Evolutionary conservation across 2,329 filamentous ascomycete genomes (phyloP).

Genomic region (Bipolaris gigantea): DNA sequence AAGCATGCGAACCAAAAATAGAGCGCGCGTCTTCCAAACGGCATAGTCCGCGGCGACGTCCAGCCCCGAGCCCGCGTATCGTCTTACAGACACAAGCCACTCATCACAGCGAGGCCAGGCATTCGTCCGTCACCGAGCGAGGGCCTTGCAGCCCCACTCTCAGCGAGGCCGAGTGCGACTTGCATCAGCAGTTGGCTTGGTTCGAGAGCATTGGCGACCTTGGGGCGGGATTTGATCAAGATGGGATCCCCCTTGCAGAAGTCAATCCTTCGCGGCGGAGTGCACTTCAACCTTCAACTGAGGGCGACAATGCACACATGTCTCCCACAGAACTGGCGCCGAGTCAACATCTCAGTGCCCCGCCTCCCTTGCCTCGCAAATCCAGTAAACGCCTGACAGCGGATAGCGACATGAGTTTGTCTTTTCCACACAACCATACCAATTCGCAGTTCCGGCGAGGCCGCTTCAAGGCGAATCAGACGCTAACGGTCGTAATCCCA

Average conservation of each 20-base stretch:
- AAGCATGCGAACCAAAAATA: slow-evolving; percentile 19
- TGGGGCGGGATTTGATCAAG: slow-evolving; percentile 33
- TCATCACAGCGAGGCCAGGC: slow-evolving; percentile 22
- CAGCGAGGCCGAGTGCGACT: slow-evolving; percentile 50
- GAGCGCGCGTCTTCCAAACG: slow-evolving; percentile 28
- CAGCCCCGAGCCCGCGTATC: slow-evolving; percentile 19
- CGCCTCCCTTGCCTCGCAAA: slow-evolving; percentile 46
- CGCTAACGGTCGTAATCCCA: slow-evolving; percentile 32
- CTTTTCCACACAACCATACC: slow-evolving; percentile 36
- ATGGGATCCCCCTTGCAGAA: slow-evolving; percentile 26
- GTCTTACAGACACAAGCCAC: slow-evolving; percentile 31
- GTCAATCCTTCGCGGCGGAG: slow-evolving; percentile 27
- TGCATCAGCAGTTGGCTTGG: slow-evolving; percentile 38
- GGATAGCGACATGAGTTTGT: slow-evolving; percentile 23
- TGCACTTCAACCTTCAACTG: slow-evolving; percentile 12
- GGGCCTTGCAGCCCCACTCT: slow-evolving; percentile 47
- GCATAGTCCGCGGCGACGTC: slow-evolving; percentile 18
- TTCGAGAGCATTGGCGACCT: slow-evolving; percentile 45
- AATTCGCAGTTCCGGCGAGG: slow-evolving; percentile 32
- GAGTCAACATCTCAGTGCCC: slow-evolving; percentile 6
- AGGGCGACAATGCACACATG: slow-evolving; percentile 6
- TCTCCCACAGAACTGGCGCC: slow-evolving; percentile 17
- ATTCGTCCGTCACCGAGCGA: slow-evolving; percentile 12
- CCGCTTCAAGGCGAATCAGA: slow-evolving; percentile 19
- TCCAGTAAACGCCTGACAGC: slow-evolving; percentile 47